phyloP scores from a whole-genome alignment of 2,329 filamentous ascomycete species.

The Leptodontidium sp. region DNA sequence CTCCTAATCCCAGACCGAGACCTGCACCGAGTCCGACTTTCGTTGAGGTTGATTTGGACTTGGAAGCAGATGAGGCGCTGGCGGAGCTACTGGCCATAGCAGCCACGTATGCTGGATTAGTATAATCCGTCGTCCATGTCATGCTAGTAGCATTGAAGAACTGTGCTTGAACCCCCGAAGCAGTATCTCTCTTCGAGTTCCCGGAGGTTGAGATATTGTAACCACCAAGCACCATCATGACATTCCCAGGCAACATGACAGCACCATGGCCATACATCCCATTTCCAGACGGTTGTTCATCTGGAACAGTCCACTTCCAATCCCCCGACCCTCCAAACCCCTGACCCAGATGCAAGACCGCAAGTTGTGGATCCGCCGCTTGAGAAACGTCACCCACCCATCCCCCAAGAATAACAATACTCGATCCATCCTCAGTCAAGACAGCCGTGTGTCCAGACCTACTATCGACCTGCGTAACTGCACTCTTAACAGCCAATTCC shows the following conservation, averaged over 20 bases:
- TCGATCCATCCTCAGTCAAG: constrained; percentile 78
- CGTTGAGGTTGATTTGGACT: constrained; percentile 45
- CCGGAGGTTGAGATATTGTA: constrained; percentile 55
- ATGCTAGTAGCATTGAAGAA: constrained; percentile 70
- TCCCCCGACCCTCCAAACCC: constrained; percentile 75
- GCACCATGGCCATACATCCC: constrained; percentile 72
- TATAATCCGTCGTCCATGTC: constrained; percentile 65
- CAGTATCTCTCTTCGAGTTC: constrained; percentile 51
- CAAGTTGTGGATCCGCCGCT: constrained; percentile 83
- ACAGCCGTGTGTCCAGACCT: constrained; percentile 90
- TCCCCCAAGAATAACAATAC: constrained; percentile 83
- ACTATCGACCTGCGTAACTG: constrained; percentile 62
- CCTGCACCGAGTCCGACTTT: constrained; percentile 70
- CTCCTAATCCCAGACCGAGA: constrained; percentile 67
- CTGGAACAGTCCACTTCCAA: constrained; percentile 76
- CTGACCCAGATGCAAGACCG: constrained; percentile 76
- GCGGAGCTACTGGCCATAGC: constrained; percentile 34
- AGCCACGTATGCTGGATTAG: constrained; percentile 51
- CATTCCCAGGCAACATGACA: constrained; percentile 68
- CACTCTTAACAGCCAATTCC: constrained; percentile 63
- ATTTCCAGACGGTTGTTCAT: constrained; percentile 51
- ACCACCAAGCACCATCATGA: constrained; percentile 74
- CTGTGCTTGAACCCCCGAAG: constrained; percentile 47
- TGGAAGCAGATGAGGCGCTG: constrained; percentile 42
- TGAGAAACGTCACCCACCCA: constrained; percentile 87